Conservation (phyloP, 192 early-diverging fungal species). For the Coemansia sp. region DNA sequence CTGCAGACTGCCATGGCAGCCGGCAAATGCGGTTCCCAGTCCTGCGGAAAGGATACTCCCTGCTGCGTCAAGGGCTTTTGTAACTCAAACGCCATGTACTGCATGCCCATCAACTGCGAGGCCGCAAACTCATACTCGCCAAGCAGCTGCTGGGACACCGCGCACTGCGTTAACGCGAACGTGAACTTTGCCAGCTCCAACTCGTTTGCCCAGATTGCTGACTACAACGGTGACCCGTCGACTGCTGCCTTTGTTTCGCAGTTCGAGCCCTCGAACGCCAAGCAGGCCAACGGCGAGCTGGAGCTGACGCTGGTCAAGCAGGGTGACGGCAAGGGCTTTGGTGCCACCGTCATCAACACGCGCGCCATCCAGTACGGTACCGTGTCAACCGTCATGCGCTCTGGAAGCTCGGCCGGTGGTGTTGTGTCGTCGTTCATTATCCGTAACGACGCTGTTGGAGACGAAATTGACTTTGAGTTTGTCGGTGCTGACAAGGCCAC, state of each 20-base stretch:
- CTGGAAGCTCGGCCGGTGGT: constrained; percentile 48
- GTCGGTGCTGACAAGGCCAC: constrained; percentile 54
- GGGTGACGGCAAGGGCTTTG: constrained; percentile 54
- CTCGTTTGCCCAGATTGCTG: constrained; percentile 30
- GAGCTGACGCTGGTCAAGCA: constrained; percentile 44
- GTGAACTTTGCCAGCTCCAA: constrained; percentile 28
- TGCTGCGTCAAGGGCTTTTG: constrained; percentile 51
- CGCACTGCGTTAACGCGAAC: constrained; percentile 42
- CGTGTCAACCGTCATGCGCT: constrained; percentile 54
- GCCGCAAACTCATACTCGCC: constrained; percentile 37
- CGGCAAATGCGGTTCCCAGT: constrained; percentile 30
- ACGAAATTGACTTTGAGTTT: constrained; percentile 65
- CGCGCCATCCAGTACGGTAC: constrained; percentile 59
- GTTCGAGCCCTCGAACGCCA: constrained; percentile 53
- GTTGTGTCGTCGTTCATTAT: constrained; percentile 62
- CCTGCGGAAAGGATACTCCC: constrained; percentile 34
- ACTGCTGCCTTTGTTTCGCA: constrained; percentile 52
- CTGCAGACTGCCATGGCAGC: constrained; percentile 39
- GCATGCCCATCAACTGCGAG: constrained; percentile 44
- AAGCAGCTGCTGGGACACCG: constrained; percentile 40
- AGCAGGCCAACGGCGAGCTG: constrained; percentile 47
- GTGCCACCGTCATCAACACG: constrained; percentile 57
- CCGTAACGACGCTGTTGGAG: constrained; percentile 51
- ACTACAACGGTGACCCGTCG: constrained; percentile 56
- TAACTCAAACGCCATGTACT: constrained; percentile 34